A percentile compares a stretch with the other conserved stretches of the same genome.
Conservation (phyloP, 1,284 basidiomycete genomes). For the Irpex rosettiformis region DNA sequence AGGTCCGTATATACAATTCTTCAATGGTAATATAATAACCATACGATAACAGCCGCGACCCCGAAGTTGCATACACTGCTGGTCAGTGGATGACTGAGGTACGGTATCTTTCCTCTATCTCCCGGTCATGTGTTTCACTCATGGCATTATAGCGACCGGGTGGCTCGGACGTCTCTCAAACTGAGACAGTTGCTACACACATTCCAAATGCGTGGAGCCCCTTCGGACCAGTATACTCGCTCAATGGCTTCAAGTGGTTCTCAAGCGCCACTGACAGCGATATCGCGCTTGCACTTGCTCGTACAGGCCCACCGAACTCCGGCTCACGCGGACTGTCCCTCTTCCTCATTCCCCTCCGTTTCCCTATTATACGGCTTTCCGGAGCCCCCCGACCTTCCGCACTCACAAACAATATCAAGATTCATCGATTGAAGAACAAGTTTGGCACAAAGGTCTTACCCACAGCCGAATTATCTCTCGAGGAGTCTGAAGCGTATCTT, state of each 20-base stretch:
- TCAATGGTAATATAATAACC: not conserved
- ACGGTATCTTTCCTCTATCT: not conserved
- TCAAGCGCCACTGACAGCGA: conserved; percentile 79
- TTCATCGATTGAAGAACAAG: conserved; percentile 35
- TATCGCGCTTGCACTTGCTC: conserved; percentile 67
- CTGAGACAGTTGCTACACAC: conserved; percentile 61
- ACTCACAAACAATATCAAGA: not conserved
- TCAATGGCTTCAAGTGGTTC: conserved; percentile 83
- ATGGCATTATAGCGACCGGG: conserved; percentile 53
- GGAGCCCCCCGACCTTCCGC: not conserved
- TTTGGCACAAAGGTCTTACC: conserved; percentile 75
- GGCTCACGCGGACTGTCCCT: conserved; percentile 46
- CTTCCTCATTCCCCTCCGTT: not conserved
- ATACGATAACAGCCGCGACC: conserved; percentile 49
- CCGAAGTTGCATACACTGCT: conserved; percentile 60
- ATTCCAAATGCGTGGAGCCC: conserved; percentile 27
- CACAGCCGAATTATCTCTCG: conserved; percentile 73
- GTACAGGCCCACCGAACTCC: conserved; percentile 49
- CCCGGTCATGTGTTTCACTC: too few relatives aligned
- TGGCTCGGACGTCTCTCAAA: conserved; percentile 74
- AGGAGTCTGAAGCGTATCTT: conserved; percentile 61
- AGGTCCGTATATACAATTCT: conserved; percentile 34
- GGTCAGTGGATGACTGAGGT: conserved; percentile 88
- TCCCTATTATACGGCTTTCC: not conserved
- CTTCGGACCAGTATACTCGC: conserved; percentile 50